Percentiles rank a stretch among this genome's conserved stretches.
Evolutionary conservation across 2,329 filamentous ascomycete genomes (phyloP).

Genomic region (Exutisphaerella laricina): DNA sequence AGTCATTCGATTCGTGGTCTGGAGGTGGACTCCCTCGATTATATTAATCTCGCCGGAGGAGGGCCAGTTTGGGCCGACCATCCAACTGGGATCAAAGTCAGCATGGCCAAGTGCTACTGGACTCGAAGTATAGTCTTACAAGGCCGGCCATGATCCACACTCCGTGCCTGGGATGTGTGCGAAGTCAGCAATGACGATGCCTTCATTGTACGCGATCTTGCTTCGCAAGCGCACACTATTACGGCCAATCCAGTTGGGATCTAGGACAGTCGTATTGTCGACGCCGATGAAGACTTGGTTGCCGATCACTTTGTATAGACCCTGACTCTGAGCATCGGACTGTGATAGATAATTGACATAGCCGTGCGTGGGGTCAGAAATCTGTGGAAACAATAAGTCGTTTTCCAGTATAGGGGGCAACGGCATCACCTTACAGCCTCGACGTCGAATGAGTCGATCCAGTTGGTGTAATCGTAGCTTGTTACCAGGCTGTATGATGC

Average conservation of each 20-base stretch:
- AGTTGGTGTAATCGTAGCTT: neutral
- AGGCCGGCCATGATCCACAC: conserved; percentile 58
- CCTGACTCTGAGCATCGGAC: conserved; percentile 43
- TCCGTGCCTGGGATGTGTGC: conserved; percentile 64
- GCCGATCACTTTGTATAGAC: conserved; percentile 22
- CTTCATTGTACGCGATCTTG: conserved; percentile 57
- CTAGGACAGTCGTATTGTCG: conserved; percentile 23
- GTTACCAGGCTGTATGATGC: neutral
- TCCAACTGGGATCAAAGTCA: neutral
- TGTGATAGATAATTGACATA: conserved; percentile 64
- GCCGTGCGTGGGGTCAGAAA: conserved; percentile 63
- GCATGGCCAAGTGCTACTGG: too few relatives aligned
- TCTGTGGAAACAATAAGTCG: conserved; percentile 10
- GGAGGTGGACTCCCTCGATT: conserved; percentile 34
- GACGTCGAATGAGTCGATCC: neutral
- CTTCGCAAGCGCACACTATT: conserved; percentile 64
- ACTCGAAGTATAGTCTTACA: neutral
- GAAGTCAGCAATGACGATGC: conserved; percentile 65
- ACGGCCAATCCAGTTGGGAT: conserved; percentile 52
- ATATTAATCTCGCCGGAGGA: conserved; percentile 35
- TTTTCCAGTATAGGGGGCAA: neutral
- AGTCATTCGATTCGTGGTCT: conserved; percentile 29
- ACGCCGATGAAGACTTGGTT: conserved; percentile 25
- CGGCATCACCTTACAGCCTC: neutral
- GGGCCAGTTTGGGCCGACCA: conserved; percentile 51